phyloP scores from a whole-genome alignment of 2,329 filamentous ascomycete species.

The Cladophialophora bantiana region DNA sequence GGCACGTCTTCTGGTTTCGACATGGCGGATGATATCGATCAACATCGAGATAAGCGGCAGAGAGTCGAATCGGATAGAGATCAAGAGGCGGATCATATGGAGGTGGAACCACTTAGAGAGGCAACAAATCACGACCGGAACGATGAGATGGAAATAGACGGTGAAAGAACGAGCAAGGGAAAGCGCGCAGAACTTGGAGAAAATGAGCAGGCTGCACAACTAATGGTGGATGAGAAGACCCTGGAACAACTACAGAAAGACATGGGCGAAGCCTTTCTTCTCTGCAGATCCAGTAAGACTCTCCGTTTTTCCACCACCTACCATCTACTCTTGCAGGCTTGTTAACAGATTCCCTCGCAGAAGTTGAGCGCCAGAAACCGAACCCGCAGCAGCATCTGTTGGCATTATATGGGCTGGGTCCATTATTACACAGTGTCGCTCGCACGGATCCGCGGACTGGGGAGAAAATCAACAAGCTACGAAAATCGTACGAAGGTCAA shows the following conservation, averaged over 20 bases:
- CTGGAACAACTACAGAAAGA: constrained; percentile 55
- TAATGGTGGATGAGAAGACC: constrained; percentile 41
- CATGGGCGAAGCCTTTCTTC: constrained; percentile 56
- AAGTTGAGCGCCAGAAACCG: constrained; percentile 60
- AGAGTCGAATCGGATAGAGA: constrained; percentile 28
- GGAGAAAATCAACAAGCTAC: constrained; percentile 69
- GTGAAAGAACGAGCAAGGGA: constrained; percentile 1
- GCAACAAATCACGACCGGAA: constrained; percentile 40
- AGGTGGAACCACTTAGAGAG: constrained; percentile 30
- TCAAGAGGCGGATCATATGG: constrained; percentile 32
- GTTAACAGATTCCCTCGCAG: constrained; percentile 52
- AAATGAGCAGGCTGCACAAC: constrained; percentile 1
- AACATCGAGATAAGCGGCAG: constrained; percentile 39
- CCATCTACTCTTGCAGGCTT: constrained; percentile 42
- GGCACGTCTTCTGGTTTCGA: constrained; percentile 46
- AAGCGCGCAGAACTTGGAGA: constrained; percentile 7
- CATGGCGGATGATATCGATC: constrained; percentile 45
- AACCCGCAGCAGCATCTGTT: constrained; percentile 66
- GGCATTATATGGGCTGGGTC: constrained; percentile 63
- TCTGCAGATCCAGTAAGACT: constrained; percentile 60
- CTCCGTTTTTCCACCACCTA: constrained; percentile 50
- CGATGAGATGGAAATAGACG: constrained; percentile 28
- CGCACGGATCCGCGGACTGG: constrained; percentile 67
- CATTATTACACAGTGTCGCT: constrained; percentile 65
- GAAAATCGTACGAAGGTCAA: constrained; percentile 62